Conservation (phyloP, 2,329 filamentous ascomycete genomes). For the Septoria petroselini region DNA sequence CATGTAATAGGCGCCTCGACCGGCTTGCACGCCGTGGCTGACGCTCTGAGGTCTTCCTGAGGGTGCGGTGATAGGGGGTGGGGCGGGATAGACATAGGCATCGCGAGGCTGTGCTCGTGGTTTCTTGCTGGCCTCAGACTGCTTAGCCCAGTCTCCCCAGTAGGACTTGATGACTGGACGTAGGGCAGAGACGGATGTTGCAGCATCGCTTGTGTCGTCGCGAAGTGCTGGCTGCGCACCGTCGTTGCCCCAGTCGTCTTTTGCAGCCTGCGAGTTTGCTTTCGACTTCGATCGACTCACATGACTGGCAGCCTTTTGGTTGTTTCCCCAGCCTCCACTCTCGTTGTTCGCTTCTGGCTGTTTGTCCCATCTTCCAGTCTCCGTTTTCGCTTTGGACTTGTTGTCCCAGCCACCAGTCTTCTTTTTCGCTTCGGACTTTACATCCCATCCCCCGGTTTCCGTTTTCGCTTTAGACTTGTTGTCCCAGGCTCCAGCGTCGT, state of each 20-base stretch:
- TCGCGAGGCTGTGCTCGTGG: slow-evolving; percentile 24
- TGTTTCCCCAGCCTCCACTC: slow-evolving; percentile 9
- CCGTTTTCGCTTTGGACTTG: neutral
- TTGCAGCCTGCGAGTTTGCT: slow-evolving; percentile 5
- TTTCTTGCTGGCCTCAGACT: slow-evolving; percentile 6
- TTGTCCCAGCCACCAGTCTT: neutral
- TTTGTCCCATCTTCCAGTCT: neutral
- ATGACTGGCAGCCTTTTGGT: slow-evolving; percentile 3
- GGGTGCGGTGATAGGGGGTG: slow-evolving; percentile 31
- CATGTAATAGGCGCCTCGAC: slow-evolving; percentile 40
- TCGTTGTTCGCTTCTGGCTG: neutral
- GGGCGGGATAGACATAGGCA: slow-evolving; percentile 35
- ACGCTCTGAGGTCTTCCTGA: slow-evolving; percentile 21
- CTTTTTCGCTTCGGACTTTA: neutral
- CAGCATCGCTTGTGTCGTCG: neutral
- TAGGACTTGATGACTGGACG: slow-evolving; percentile 35
- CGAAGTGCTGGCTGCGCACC: slow-evolving; percentile 3
- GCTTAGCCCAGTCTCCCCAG: slow-evolving; percentile 33
- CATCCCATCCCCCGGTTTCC: neutral
- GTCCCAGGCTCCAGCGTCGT: neutral
- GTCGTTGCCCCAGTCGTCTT: slow-evolving; percentile 13
- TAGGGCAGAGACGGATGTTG: slow-evolving; percentile 15
- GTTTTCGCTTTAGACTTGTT: neutral
- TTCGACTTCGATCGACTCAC: neutral
- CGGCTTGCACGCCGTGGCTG: slow-evolving; percentile 32